Percentiles rank a stretch among this genome's conserved stretches.
phyloP scores from a whole-genome alignment of 352 stramenopile genomes.

The Phytophthora litchii region DNA sequence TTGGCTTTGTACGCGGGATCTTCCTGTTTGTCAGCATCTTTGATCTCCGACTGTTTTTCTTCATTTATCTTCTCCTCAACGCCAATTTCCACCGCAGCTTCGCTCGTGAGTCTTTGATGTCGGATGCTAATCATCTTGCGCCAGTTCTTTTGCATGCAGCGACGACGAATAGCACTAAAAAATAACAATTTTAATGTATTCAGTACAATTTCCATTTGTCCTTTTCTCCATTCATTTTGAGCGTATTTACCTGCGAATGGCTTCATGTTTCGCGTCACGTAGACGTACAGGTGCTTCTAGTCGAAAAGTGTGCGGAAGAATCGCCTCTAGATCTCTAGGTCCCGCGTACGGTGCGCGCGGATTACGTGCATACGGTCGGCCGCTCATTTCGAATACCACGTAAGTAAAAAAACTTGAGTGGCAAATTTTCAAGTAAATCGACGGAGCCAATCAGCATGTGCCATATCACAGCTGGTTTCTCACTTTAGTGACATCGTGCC shows the following conservation, averaged over 20 bases:
- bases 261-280: slow-evolving; percentile 45
- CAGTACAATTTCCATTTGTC: background rate
- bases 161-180: slow-evolving; percentile 61
- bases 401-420: slow-evolving; percentile 5
- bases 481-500: slow-evolving; percentile 15
- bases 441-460: slow-evolving; percentile 20
- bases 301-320: slow-evolving; percentile 67
- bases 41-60: slow-evolving; percentile 9
- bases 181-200: background rate
- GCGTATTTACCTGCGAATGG: slow-evolving; percentile 51
- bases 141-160: slow-evolving; percentile 85
- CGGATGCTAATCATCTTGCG: slow-evolving; percentile 71
- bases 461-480: slow-evolving; percentile 17
- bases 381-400: slow-evolving; percentile 55
- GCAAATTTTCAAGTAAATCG: slow-evolving; percentile 17
- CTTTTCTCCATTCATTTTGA: background rate
- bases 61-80: slow-evolving; percentile 20
- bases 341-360: slow-evolving; percentile 49
- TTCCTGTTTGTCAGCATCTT: slow-evolving; percentile 31
- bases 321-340: slow-evolving; percentile 59
- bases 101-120: slow-evolving; percentile 36
- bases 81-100: slow-evolving; percentile 15
- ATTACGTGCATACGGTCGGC: slow-evolving; percentile 69
- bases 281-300: slow-evolving; percentile 29
- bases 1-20: slow-evolving; percentile 32